Evolutionary conservation across 768 basidiomycete species (phyloP), one percentile per base, ranked within the genome.

Genomic region (Suillus spraguei): DNA sequence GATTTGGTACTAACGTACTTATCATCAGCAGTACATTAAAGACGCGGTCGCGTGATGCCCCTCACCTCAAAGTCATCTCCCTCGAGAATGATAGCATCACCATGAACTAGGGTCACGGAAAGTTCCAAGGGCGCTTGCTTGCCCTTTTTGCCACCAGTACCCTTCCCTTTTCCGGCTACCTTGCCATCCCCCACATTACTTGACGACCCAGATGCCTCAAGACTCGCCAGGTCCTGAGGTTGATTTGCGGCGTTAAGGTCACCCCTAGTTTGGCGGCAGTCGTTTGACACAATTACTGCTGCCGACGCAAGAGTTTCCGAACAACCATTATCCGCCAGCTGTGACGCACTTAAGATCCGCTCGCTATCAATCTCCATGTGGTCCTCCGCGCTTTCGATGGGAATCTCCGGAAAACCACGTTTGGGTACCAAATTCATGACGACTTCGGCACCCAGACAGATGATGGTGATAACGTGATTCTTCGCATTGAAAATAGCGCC

Each of bases 11-110:
- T 76, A 24, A 42, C 35, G 44, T 33, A 59, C 52, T 24, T 41
- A 44, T 64, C 61, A 63, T 68, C 54, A 42, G 17, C 14, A 39
- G 14, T 14, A 39, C 52, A 53, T 53, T 4, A 39, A 32, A 50
- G 28, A n/a, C 2, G 5, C 24, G 20, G 59, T 41, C 22, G 7
- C 54, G n/a, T 3, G 38, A 59, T 17, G 42, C 41, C 76, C 76
- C 65, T 77, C 69, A 80, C 79, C 71, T 81, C 78, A 60, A 78
- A 80, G 50, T 76, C 77, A 59, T 77, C 80, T 11, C 80, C 80
- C 3, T 9, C 66, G 7, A 81, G 69, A 44, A 81, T 53, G 2
- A 77, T 65, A 58, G 74, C 69, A 68, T 81, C 80, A 0, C 80
- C 79, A 61, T 81, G 80, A 9, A 79, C 73, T 44, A 80, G 68